Base-by-base conservation (phyloP, 2,329 filamentous ascomycete genomes). In the Ceratocystiopsis minuta region DNA sequence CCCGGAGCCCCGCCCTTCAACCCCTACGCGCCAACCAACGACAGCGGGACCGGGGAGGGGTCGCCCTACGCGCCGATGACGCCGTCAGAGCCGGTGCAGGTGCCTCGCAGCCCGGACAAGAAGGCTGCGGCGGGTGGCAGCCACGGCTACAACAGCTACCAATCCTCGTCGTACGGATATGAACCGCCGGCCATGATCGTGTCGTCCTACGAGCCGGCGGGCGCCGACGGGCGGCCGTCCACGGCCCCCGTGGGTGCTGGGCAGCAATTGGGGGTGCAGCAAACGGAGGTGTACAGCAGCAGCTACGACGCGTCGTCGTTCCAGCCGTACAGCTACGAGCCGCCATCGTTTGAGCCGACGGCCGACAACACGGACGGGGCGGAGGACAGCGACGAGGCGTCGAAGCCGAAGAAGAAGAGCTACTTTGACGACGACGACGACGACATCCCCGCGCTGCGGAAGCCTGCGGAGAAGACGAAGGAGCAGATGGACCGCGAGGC, bases 381-480 rank as follows among this genome's bases (percentile, higher is more conserved):
- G 1, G 34, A 37, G 15, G 65, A 70, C 9, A 59, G 55, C 3
- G 58, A 55, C 6, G 63, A 63, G 2, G 64, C 69, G 13, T 59
- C 65, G 18, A 78, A 72, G 50, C 65, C 70, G 0, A 82, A 82
- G 60, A 81, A 81, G 60, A 83, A 82, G 62, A 86, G 81, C 56
- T 75, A 72, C 17, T 77, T 85, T 52, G 82, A 90, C 70, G 79
- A 88, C 53, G 80, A 88, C 48, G 82, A 87, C 24, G 80, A 86
- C 13, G 81, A 84, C 18, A 76, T 79, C 45, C 68, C 81, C 36
- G 64, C 74, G 31, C 62, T 63, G 7, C 48, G 49, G 14, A 70
- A 68, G 36, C 63, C 71, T 2, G 62, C 64, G 48, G 69, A 65
- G 24, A 79, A 80, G 56, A 69, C 60, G 2, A 77, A 79, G 55